Evolutionary conservation across 2,329 filamentous ascomycete genomes (phyloP).

Genomic region (Endocalyx cinctus): DNA sequence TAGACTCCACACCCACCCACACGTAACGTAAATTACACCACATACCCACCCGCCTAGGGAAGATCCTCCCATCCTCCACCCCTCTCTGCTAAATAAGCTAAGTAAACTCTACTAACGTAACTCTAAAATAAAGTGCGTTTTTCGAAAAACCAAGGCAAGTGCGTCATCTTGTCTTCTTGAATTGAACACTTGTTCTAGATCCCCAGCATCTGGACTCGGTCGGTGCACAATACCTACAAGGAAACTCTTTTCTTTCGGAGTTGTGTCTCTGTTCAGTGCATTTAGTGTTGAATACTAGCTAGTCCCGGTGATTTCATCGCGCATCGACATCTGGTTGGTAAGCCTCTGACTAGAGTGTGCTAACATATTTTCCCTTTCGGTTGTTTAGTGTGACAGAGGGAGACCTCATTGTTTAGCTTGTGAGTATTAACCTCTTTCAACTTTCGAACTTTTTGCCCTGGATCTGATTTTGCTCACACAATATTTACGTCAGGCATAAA

Average conservation of each 20-base stretch:
- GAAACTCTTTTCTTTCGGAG: background rate
- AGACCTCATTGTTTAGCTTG: conserved; percentile 65
- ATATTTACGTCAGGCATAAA: conserved; percentile 59
- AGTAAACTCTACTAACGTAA: too few relatives aligned
- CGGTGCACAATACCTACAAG: too few relatives aligned
- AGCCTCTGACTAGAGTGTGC: too few relatives aligned
- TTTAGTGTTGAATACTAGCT: too few relatives aligned
- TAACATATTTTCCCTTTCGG: conserved; percentile 10
- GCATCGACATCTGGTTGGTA: too few relatives aligned
- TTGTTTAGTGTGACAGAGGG: conserved; percentile 67
- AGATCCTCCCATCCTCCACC: background rate
- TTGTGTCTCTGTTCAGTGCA: background rate
- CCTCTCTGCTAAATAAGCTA: background rate
- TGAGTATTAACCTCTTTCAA: conserved; percentile 30
- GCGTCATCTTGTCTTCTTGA: too few relatives aligned
- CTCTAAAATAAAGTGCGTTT: too few relatives aligned
- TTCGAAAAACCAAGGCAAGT: too few relatives aligned
- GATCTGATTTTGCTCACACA: conserved; percentile 7
- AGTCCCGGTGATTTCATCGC: conserved; percentile 1
- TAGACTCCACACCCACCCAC: too few relatives aligned
- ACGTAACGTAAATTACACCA: too few relatives aligned
- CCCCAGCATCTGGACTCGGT: too few relatives aligned
- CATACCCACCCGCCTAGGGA: background rate
- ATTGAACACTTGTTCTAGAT: too few relatives aligned
- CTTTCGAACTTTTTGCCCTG: conserved; percentile 4